Evolutionary conservation across 1,284 basidiomycete species (phyloP).

Genomic region (Moesziomyces globuligerus): DNA sequence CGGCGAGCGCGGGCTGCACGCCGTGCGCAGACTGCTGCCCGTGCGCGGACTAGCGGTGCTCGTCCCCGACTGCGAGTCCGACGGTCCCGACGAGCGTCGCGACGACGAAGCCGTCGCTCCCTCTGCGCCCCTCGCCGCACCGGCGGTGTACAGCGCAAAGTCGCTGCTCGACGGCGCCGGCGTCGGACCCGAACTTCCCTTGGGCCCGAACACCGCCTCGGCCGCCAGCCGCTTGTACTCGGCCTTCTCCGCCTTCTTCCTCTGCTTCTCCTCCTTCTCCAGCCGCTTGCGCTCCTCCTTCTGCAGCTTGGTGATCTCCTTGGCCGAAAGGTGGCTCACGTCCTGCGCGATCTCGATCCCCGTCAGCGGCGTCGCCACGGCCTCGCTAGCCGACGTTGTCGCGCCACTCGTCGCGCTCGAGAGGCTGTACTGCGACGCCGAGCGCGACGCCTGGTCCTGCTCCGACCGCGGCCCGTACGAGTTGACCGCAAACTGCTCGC

Average conservation of each 20-base stretch:
- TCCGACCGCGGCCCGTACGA: constrained; percentile 40
- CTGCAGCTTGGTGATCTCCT: constrained; percentile 44
- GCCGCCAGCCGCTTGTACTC: constrained; percentile 47
- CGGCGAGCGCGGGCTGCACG: constrained; percentile 27
- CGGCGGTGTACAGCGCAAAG: constrained; percentile 33
- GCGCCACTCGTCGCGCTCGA: constrained; percentile 15
- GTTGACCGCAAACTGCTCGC: constrained; percentile 40
- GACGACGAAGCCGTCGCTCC: constrained; percentile 5
- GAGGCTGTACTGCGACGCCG: constrained; percentile 34
- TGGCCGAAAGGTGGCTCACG: constrained; percentile 32
- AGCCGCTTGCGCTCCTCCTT: constrained; percentile 38
- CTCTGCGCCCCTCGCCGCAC: constrained; percentile 2
- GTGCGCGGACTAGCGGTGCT: constrained; percentile 45
- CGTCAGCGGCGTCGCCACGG: constrained; percentile 17
- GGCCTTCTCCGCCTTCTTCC: constrained; percentile 46
- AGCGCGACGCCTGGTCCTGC: constrained; percentile 23
- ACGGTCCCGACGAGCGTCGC: constrained; percentile 19
- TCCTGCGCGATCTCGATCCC: constrained; percentile 33
- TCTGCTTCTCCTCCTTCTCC: constrained; percentile 44
- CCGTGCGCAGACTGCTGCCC: constrained; percentile 29
- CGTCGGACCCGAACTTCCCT: constrained; percentile 31
- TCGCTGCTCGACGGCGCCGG: constrained; percentile 29
- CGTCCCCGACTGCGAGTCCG: constrained; percentile 32
- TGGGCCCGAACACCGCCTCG: constrained; percentile 49
- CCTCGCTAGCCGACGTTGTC: not conserved